phyloP scores from a whole-genome alignment of 2,329 filamentous ascomycete species.

The Xylogone sp. region DNA sequence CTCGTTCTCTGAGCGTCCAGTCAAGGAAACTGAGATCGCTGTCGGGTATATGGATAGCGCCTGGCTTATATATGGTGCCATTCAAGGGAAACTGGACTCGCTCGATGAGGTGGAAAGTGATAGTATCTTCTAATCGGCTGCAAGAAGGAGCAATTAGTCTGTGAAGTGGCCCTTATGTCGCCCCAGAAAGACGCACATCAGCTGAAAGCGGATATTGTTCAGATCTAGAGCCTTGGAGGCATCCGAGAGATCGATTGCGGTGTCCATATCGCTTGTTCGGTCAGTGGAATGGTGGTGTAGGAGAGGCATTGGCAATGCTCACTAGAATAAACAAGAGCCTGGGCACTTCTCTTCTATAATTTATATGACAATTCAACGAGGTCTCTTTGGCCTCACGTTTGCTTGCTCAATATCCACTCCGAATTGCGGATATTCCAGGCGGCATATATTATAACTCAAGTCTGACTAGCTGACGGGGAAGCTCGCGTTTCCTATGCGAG shows the following conservation, averaged over 20 bases:
- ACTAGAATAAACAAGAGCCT: not conserved
- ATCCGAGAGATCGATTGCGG: slow-evolving; percentile 83
- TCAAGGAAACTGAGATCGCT: slow-evolving; percentile 79
- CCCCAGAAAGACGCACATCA: slow-evolving; percentile 62
- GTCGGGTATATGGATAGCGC: slow-evolving; percentile 74
- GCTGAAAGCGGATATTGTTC: slow-evolving; percentile 85
- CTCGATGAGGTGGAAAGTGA: slow-evolving; percentile 95
- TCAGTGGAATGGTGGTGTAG: not conserved
- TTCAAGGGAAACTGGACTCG: slow-evolving; percentile 97
- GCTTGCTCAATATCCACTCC: too few relatives aligned
- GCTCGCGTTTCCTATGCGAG: not conserved
- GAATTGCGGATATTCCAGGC: too few relatives aligned
- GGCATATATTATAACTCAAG: too few relatives aligned
- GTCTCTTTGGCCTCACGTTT: too few relatives aligned
- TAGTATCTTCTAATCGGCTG: slow-evolving; percentile 95
- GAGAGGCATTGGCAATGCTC: not conserved
- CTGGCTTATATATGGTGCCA: slow-evolving; percentile 76
- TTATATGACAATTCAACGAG: too few relatives aligned
- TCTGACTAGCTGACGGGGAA: too few relatives aligned
- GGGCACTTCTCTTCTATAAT: too few relatives aligned
- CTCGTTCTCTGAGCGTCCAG: slow-evolving; percentile 89
- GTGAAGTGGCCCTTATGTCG: not conserved
- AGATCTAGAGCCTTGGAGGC: slow-evolving; percentile 83
- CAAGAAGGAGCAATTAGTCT: slow-evolving; percentile 1
- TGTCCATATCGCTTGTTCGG: slow-evolving; percentile 65